Conservation (phyloP, 352 stramenopile genomes). For the Globisporangium yorkense region DNA sequence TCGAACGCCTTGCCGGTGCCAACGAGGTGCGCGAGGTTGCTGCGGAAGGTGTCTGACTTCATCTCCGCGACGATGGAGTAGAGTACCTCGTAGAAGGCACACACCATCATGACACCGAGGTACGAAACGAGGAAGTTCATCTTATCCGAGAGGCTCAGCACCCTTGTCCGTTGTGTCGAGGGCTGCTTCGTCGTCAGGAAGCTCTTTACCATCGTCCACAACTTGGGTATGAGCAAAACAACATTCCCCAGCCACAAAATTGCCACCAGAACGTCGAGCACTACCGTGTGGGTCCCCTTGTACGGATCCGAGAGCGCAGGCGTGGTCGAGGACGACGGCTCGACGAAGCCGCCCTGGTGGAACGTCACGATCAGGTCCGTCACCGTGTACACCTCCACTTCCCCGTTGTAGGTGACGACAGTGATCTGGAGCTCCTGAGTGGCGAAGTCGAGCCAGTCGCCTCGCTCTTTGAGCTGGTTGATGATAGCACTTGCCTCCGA, state of each 20-base stretch:
- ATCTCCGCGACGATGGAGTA: slow-evolving; percentile 30
- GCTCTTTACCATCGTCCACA: no score
- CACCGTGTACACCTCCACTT: slow-evolving; percentile 36
- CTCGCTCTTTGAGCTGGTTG: slow-evolving; percentile 17
- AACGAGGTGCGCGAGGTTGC: slow-evolving; percentile 35
- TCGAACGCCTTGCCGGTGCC: slow-evolving; percentile 28
- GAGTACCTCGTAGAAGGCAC: slow-evolving; percentile 28
- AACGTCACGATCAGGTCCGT: slow-evolving; percentile 33
- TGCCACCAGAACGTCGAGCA: slow-evolving; percentile 30
- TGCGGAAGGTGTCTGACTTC: slow-evolving; percentile 31
- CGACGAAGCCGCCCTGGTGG: slow-evolving; percentile 25
- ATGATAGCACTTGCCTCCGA: slow-evolving; percentile 20
- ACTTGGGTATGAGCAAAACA: background rate
- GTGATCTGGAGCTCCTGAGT: slow-evolving; percentile 34
- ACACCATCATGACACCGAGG: slow-evolving; percentile 10
- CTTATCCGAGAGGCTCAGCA: background rate
- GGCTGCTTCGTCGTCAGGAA: no score
- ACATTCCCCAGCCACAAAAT: slow-evolving; percentile 20
- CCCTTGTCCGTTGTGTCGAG: background rate
- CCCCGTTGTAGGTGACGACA: slow-evolving; percentile 49
- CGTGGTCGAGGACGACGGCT: slow-evolving; percentile 25
- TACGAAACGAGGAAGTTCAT: background rate
- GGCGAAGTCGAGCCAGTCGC: slow-evolving; percentile 35
- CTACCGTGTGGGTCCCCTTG: slow-evolving; percentile 9
- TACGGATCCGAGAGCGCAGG: slow-evolving; percentile 32